A percentile compares a stretch with the other conserved stretches of the same genome.
phyloP scores from a whole-genome alignment of 179 eudicot genomes.

The Silene noctiflora region DNA sequence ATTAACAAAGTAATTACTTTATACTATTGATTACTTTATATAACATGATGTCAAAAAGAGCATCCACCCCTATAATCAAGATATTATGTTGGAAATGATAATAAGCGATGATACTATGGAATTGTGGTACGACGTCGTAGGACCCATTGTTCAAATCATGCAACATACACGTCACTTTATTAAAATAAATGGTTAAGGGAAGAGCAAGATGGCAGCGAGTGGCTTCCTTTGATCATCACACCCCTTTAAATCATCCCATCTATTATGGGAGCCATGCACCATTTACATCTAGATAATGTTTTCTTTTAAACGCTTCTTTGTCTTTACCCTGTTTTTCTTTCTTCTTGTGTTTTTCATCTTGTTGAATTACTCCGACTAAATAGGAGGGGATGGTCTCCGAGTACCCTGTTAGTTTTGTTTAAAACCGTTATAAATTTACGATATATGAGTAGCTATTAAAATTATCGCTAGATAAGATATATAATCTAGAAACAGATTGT shows the following conservation, averaged over 20 bases:
- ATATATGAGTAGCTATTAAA: too few relatives aligned
- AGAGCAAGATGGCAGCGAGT: constrained; percentile 10
- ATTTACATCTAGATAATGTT: neutral
- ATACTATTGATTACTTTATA: neutral
- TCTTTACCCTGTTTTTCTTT: neutral
- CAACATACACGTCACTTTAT: constrained; percentile 6
- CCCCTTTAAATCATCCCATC: neutral
- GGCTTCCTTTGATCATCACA: neutral
- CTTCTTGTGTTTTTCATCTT: too few relatives aligned
- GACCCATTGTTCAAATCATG: neutral
- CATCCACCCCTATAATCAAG: neutral
- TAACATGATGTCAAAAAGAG: neutral
- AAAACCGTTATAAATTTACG: too few relatives aligned
- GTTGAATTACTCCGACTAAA: too few relatives aligned
- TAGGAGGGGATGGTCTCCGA: too few relatives aligned
- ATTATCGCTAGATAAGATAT: too few relatives aligned
- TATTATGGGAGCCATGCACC: constrained; percentile 6
- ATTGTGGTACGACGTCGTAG: neutral
- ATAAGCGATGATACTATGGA: neutral
- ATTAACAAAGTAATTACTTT: too few relatives aligned
- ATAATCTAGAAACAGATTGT: too few relatives aligned
- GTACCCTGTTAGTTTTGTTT: too few relatives aligned
- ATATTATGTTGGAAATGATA: neutral
- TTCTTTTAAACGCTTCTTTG: neutral
- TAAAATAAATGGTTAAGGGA: neutral